Evolutionary conservation across 768 basidiomycete species (phyloP), one percentile per base, ranked within the genome.

Genomic region (Hypholoma fasciculare): DNA sequence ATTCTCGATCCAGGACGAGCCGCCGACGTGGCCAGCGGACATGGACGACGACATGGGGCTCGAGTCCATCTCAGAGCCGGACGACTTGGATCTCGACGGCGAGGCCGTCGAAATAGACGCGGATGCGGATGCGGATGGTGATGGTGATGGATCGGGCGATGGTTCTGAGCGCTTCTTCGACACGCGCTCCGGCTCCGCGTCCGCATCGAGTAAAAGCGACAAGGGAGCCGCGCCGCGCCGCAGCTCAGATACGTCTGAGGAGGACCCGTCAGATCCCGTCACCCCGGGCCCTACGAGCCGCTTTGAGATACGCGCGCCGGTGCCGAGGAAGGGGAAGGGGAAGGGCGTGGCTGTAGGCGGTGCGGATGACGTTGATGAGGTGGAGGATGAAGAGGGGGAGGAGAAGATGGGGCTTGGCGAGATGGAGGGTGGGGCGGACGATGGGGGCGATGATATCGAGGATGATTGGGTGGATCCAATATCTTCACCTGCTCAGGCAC

Each of bases 1-100:
- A 54, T 94, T 98, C 63, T 86, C 90, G 0, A 82, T 98, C 4
- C 91, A 92, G 60, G 89, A 95, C 40, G 92, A 94, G 62, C 92
- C 90, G 1, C 94, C 94, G 1, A 81, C 80, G 4, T 97, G 94
- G 94, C 81, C 86, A 7, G 82, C 78, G 0, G 89, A 89, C 67
- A 84, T 81, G 9, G 92, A 92, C 57, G 89, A 89, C 61, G 81
- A 82, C 57, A 85, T 90, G 76, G 92, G 88, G 0, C 72, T 95
- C 19, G 89, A 93, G 66, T 91, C 89, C 4, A 85, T 96, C 20
- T 94, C 92, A 8, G 94, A 90, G 56, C 84, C 86, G 30, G 83
- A 89, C 61, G 88, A 88, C 49, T 70, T 85, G 62, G 84, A 85
- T 50, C 65, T 73, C 49, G 81, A 82, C 14, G 81, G 81, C 27